These are phyloP conservation scores for Penicillium sp. DNA, from an alignment of 2,329 filamentous ascomycete genomes.

Conservation along the genomic window DNA sequence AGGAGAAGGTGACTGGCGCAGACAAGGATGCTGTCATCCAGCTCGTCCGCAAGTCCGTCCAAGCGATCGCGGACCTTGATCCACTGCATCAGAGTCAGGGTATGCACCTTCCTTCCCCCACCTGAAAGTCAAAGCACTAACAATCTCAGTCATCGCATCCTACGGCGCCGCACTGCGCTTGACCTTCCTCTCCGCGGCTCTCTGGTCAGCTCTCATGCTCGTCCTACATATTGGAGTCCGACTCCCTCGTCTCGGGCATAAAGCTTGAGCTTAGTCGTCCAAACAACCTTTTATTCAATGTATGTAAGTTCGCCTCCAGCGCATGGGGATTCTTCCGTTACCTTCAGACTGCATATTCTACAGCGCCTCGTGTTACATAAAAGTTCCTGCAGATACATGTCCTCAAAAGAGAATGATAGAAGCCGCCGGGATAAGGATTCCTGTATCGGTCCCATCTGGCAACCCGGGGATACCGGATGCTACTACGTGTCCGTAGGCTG, in stretches of 20 bases:
- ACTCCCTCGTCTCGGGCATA: constrained; percentile 38
- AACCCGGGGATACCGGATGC: too few species aligned
- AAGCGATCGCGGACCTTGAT: constrained; percentile 52
- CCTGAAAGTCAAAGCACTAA: not conserved
- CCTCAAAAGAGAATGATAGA: too few species aligned
- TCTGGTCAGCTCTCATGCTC: constrained; percentile 42
- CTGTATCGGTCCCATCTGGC: too few species aligned
- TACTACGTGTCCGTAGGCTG: too few species aligned
- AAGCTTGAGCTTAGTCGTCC: constrained; percentile 20
- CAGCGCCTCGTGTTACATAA: not conserved
- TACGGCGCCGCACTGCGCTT: constrained; percentile 43
- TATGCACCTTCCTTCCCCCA: constrained; percentile 28
- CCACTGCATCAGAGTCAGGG: constrained; percentile 54
- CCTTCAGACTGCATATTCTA: not conserved
- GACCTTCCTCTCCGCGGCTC: constrained; percentile 45
- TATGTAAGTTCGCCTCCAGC: constrained; percentile 5
- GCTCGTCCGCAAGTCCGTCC: constrained; percentile 57
- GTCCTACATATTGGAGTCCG: constrained; percentile 38
- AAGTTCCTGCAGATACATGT: not conserved
- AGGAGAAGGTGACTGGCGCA: constrained; percentile 61
- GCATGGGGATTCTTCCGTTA: not conserved
- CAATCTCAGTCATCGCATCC: constrained; percentile 38
- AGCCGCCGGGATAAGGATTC: too few species aligned
- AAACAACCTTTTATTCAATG: not conserved
- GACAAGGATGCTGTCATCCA: constrained; percentile 60